Conservation (phyloP, 2,329 filamentous ascomycete species). For the Biscogniauxia sp. region DNA sequence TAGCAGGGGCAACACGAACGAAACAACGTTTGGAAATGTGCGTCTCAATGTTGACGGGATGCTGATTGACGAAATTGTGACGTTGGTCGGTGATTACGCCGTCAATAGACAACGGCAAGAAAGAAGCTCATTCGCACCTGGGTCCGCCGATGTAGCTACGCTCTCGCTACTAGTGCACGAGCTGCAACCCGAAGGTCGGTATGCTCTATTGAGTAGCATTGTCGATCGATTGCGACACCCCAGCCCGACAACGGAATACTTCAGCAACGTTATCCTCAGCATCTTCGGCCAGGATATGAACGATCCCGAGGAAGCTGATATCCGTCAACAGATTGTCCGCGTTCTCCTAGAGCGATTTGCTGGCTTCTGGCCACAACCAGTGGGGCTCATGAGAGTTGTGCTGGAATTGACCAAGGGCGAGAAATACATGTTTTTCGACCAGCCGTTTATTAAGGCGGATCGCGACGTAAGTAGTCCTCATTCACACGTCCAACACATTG, state of each 20-base stretch:
- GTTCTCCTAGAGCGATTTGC: conserved; percentile 85
- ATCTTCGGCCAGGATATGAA: conserved; percentile 75
- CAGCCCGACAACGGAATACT: conserved; percentile 88
- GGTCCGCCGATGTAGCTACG: conserved; percentile 66
- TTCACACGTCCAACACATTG: conserved; percentile 10
- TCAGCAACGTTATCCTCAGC: conserved; percentile 79
- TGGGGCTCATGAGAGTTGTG: conserved; percentile 87
- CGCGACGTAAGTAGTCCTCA: conserved; percentile 64
- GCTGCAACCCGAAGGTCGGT: conserved; percentile 73
- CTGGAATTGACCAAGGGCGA: conserved; percentile 90
- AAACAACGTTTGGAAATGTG: conserved; percentile 64
- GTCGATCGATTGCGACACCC: conserved; percentile 90
- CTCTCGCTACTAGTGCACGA: conserved; percentile 76
- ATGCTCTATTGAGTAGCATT: conserved; percentile 80
- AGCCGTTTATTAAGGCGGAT: conserved; percentile 85
- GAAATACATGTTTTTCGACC: conserved; percentile 86
- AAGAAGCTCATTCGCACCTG: conserved; percentile 61
- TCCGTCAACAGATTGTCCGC: conserved; percentile 87
- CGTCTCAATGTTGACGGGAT: conserved; percentile 66
- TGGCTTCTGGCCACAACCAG: conserved; percentile 89
- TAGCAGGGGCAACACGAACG: conserved; percentile 54
- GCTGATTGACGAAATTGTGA: conserved; percentile 77
- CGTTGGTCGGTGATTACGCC: conserved; percentile 75
- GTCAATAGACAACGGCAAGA: conserved; percentile 60
- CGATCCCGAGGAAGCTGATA: conserved; percentile 73